Evolutionary conservation across 1,139 yeast species (phyloP), one percentile per base, ranked within the genome.

Genomic region (Blastobotrys aristatus): DNA sequence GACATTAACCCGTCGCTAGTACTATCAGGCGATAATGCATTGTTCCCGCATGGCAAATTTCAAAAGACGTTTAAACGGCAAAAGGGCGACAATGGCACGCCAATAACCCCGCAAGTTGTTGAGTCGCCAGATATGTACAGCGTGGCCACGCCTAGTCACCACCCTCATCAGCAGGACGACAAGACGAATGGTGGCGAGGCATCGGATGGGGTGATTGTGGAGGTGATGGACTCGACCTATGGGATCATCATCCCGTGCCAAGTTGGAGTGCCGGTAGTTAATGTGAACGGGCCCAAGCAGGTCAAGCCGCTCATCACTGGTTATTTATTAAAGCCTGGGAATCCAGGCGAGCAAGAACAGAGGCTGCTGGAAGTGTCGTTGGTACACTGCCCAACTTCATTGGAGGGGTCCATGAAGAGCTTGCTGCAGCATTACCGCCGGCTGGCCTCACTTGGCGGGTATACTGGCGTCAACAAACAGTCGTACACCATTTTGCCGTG

Each of bases 371-470:
- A 68, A 45, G 58, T 67, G 3, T 53, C 66, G 2, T 52, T 66
- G 29, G 52, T 65, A 7, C 55, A 59, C 40, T 54, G 55, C 53
- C 67, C 54, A 55, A 68, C 53, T 58, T 63, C 51, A 44, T 54
- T 56, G 26, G 54, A 53, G 51, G 72, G 76, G 42, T 68, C 86
- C 36, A 72, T 88, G 75, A 78, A 74, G 54, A 72, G 76, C 11
- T 62, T 88, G 2, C 66, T 89, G 54, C 65, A 67, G 26, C 96
- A 89, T 55, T 86, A 81, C 65, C 76, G 86, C 57, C 78, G 80
- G 46, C 62, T 87, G 52, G 79, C 84, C 1, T 73, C 80, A 2
- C 63, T 79, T 58, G 75, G 72, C 21, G 65, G 70, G 2, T 60
- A 72, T 54, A 65, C 70, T 33, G 76, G 76, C 1, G 69, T 71